phyloP scores from a whole-genome alignment of 2,329 filamentous ascomycete species.

The Diplodia intermedia region DNA sequence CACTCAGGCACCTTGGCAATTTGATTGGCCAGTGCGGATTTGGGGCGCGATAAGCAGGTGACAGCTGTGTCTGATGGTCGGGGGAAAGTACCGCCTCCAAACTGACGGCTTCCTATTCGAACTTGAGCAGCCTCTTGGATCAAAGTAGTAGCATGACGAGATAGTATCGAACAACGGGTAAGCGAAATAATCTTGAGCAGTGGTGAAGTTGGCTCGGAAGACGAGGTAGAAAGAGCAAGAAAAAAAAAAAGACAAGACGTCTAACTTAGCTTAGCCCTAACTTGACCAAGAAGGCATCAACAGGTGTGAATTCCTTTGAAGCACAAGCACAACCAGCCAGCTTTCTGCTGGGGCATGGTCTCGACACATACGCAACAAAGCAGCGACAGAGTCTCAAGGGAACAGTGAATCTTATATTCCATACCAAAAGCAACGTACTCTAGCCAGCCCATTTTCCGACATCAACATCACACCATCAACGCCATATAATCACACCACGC shows the following conservation, averaged over 20 bases:
- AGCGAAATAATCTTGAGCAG: too few species aligned
- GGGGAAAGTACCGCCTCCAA: too few species aligned
- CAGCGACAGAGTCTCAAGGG: neutral
- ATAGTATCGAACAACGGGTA: too few species aligned
- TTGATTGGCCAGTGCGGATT: conserved; percentile 17
- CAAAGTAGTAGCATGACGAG: too few species aligned
- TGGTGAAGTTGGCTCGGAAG: too few species aligned
- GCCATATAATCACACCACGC: conserved; percentile 6
- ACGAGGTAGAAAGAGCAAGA: neutral
- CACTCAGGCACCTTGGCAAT: neutral
- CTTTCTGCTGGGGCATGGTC: too few species aligned
- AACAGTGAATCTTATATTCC: neutral
- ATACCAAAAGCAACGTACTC: neutral
- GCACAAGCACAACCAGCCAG: neutral
- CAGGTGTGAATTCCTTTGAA: neutral
- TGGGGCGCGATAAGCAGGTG: conserved; percentile 11
- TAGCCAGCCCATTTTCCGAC: neutral
- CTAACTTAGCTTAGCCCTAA: neutral
- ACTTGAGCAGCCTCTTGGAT: too few species aligned
- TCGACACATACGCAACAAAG: neutral
- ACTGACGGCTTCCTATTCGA: too few species aligned
- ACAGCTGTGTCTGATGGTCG: neutral
- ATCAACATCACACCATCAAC: conserved; percentile 1
- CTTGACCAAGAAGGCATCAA: neutral
- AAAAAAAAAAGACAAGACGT: neutral